Percentiles rank a stretch among this genome's conserved stretches.
phyloP scores from a whole-genome alignment of 2,329 filamentous ascomycete genomes.

The Aspergillus puulaauensis region DNA sequence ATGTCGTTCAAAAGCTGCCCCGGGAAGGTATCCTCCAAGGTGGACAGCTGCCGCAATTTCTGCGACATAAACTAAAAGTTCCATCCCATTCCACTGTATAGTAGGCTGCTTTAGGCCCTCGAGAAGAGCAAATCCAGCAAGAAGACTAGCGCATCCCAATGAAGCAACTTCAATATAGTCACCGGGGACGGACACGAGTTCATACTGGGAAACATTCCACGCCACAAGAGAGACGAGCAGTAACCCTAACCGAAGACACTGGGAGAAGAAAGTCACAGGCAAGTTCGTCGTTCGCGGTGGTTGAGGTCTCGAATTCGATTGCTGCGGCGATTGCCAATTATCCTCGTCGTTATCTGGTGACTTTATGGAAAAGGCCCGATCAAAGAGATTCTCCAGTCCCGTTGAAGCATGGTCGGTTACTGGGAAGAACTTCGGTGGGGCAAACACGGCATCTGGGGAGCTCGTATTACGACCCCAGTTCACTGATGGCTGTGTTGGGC shows the following conservation, averaged over 20 bases:
- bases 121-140: slow-evolving; percentile 41
- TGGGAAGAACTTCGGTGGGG: slow-evolving; percentile 48
- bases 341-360: slow-evolving; percentile 27
- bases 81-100: slow-evolving; percentile 38
- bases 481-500: slow-evolving; percentile 25
- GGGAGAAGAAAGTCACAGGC: slow-evolving; percentile 23
- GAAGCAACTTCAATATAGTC: slow-evolving; percentile 40
- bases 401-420: slow-evolving; percentile 43
- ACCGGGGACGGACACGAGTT: slow-evolving; percentile 30
- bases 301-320: not conserved
- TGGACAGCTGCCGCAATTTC: slow-evolving; percentile 40
- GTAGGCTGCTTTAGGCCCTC: slow-evolving; percentile 39
- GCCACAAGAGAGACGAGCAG: slow-evolving; percentile 30
- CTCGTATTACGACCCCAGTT: slow-evolving; percentile 18
- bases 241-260: slow-evolving; percentile 30
- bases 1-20: slow-evolving; percentile 28
- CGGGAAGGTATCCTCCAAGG: slow-evolving; percentile 36
- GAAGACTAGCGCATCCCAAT: slow-evolving; percentile 39
- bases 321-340: slow-evolving; percentile 19
- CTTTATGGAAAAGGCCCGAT: slow-evolving; percentile 43
- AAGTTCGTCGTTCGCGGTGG: slow-evolving; percentile 10
- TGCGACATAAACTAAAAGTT: slow-evolving; percentile 39
- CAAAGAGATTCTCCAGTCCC: slow-evolving; percentile 48
- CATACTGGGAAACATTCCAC: slow-evolving; percentile 35
- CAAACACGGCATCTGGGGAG: slow-evolving; percentile 35